Evolutionary conservation across 345 rosid genomes (phyloP), one percentile per base, ranked within the genome.

Genomic region (Brassica incana): DNA sequence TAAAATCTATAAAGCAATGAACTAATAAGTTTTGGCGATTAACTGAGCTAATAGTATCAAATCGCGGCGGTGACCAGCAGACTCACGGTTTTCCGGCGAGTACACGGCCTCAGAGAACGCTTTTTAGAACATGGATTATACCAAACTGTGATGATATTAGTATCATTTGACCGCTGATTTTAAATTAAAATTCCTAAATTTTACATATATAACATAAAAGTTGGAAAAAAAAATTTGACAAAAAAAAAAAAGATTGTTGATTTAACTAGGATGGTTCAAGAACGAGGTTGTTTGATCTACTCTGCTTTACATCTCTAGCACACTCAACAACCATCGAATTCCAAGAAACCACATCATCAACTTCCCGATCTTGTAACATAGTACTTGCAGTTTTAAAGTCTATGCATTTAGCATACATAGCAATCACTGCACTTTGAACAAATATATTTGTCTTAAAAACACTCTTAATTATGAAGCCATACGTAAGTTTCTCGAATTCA

Each of bases 301-400:
- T 2, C 30, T 27, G 30, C 30, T 27, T 27, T 27, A 27, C 30
- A 65, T 86, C 30, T 27, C 30, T 27, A 27, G 83, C 94, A 73
- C 85, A 90, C 68, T 88, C 97, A 15, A 87, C 87, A 27, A 92
- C 87, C 90, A 95, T 80, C 61, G 98, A 87, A 77, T 95, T 95
- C 94, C 91, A 91, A 67, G 93, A 89, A 83, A 92, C 85, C 15
- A 79, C 86, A 77, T 93, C 94, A 71, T 85, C 87, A 40, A 76
- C 85, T 76, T 86, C 88, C 91, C 77, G 84, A 65, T 43, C 65
- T 58, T 81, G 83, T 75, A 92, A 73, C 33, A 88, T 27, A 43
- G 8, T 27, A 27, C 30, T 27, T 27, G 9, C 95, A 38, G 87
- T 77, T 4, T 43, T 75, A 87, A 95, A 78, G 78, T 88, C 16